Conservation (phyloP, 768 basidiomycete genomes). For the Pleurotus sapidus region DNA sequence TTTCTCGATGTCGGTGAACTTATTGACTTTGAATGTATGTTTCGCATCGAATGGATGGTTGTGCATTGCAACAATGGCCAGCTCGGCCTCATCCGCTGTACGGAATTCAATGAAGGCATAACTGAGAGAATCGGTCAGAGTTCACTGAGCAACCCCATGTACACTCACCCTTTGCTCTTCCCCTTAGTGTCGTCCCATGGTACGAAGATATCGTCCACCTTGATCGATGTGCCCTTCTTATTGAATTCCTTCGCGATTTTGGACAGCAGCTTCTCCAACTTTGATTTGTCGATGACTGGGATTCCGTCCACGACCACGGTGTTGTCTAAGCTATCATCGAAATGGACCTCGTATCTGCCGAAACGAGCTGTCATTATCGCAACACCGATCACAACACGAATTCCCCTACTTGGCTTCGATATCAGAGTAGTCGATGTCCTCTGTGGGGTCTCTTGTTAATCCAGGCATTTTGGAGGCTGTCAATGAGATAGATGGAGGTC, state of each 20-base stretch:
- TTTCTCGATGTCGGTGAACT: conserved; percentile 86
- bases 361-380: not conserved
- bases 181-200: conserved; percentile 83
- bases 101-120: conserved; percentile 83
- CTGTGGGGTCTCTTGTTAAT: conserved; percentile 40
- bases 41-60: conserved; percentile 84
- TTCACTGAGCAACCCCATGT: not conserved
- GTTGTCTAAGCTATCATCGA: conserved; percentile 87
- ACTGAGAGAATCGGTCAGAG: conserved; percentile 33
- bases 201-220: conserved; percentile 75
- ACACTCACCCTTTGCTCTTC: conserved; percentile 87
- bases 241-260: conserved; percentile 84
- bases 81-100: conserved; percentile 64
- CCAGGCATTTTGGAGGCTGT: conserved; percentile 38
- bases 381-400: not conserved
- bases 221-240: conserved; percentile 75
- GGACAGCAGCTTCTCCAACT: conserved; percentile 76
- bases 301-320: conserved; percentile 91
- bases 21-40: conserved; percentile 82
- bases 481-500: too few species aligned
- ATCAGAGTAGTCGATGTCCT: conserved; percentile 83
- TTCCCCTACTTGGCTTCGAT: conserved; percentile 77
- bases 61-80: conserved; percentile 66
- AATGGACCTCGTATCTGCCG: conserved; percentile 78
- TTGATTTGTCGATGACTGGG: conserved; percentile 84